phyloP scores from a whole-genome alignment of 1,284 basidiomycete genomes.

The Apiotrichum porosum region DNA sequence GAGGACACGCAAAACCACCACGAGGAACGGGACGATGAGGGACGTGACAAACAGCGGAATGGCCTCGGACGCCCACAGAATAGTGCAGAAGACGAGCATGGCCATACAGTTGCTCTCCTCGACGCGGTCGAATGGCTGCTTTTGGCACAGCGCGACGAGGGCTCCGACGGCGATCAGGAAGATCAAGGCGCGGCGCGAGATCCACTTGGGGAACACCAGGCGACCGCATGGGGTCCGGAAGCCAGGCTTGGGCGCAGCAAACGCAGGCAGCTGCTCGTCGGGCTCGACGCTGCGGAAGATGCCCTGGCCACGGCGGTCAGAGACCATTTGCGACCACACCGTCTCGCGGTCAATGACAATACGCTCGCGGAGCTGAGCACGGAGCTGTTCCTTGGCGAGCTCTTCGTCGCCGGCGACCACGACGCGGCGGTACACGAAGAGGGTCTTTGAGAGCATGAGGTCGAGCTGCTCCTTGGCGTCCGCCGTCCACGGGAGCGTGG shows the following conservation, averaged over 20 bases:
- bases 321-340: constrained; percentile 96
- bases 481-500: constrained; percentile 63
- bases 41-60: constrained; percentile 97
- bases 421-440: constrained; percentile 79
- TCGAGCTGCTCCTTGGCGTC: constrained; percentile 63
- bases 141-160: constrained; percentile 61
- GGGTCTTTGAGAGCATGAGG: constrained; percentile 58
- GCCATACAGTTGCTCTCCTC: constrained; percentile 91
- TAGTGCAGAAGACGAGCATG: constrained; percentile 82
- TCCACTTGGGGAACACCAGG: constrained; percentile 52
- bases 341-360: constrained; percentile 52
- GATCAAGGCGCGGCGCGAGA: constrained; percentile 63
- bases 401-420: constrained; percentile 70
- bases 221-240: constrained; percentile 61
- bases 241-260: constrained; percentile 47
- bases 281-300: constrained; percentile 63
- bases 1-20: constrained; percentile 84
- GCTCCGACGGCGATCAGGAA: constrained; percentile 58
- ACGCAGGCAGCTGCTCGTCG: constrained; percentile 53
- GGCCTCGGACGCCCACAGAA: constrained; percentile 96
- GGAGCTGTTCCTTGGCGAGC: constrained; percentile 73
- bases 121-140: constrained; percentile 58
- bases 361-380: constrained; percentile 83
- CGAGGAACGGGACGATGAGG: constrained; percentile 77
- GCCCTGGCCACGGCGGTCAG: constrained; percentile 54